Percentiles rank a stretch among this genome's conserved stretches.
Conservation (phyloP, 2,329 filamentous ascomycete species). For the Xylogone sp. region DNA sequence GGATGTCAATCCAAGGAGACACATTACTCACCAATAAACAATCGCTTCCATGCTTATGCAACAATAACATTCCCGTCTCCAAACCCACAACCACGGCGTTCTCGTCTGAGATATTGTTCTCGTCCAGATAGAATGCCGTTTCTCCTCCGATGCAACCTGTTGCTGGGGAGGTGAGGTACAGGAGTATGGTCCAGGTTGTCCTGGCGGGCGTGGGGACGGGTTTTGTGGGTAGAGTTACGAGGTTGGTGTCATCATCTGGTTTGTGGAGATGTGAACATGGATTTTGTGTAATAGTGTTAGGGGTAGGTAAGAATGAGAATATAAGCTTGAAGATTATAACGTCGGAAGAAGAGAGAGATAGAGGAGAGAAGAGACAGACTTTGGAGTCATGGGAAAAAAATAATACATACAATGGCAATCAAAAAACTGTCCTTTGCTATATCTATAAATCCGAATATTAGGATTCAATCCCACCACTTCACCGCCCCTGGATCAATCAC, state of each 20-base stretch:
- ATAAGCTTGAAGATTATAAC: too few species aligned
- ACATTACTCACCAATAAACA: constrained; percentile 65
- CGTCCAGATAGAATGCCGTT: constrained; percentile 84
- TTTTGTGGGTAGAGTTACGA: constrained; percentile 53
- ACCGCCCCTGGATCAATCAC: constrained; percentile 62
- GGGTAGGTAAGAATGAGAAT: too few species aligned
- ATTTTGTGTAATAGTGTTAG: too few species aligned
- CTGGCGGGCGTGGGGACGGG: constrained; percentile 45
- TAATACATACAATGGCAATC: constrained; percentile 76
- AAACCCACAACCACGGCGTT: constrained; percentile 69
- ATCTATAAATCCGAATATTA: constrained; percentile 87
- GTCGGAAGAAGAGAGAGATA: not conserved
- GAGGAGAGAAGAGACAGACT: not conserved
- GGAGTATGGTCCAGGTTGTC: constrained; percentile 87
- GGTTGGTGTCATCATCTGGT: constrained; percentile 85
- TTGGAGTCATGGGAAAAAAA: not conserved
- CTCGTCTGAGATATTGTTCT: constrained; percentile 40
- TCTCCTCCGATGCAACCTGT: constrained; percentile 81
- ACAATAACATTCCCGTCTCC: constrained; percentile 79
- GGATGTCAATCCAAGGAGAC: not conserved
- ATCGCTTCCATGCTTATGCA: constrained; percentile 86
- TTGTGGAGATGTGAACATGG: not conserved
- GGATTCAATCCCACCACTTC: constrained; percentile 80
- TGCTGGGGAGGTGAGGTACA: constrained; percentile 75
- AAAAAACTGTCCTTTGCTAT: constrained; percentile 83